These are phyloP conservation scores for Botrytis pseudocinerea DNA, from an alignment of 2,329 filamentous ascomycete genomes.

Conservation along the genomic window DNA sequence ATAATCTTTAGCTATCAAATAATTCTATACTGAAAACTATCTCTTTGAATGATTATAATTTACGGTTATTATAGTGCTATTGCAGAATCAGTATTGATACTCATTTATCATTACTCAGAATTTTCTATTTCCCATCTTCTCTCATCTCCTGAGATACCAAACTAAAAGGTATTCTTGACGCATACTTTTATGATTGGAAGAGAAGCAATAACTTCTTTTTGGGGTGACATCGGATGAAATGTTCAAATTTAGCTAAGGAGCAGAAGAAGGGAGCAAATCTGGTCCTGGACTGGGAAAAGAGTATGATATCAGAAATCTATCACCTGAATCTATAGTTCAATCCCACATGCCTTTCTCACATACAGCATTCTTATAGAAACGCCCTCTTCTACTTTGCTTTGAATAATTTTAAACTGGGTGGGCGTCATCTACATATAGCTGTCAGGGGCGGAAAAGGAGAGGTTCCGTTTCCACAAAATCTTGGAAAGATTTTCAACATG, in stretches of 20 bases:
- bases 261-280: background rate
- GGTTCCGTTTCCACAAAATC: background rate
- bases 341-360: background rate
- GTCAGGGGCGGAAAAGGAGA: background rate
- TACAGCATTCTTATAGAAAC: accelerated
- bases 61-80: no score
- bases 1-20: background rate
- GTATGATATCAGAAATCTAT: background rate
- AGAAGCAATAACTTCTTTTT: background rate
- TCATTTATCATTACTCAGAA: background rate
- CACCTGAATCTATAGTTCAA: background rate
- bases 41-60: background rate
- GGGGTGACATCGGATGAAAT: accelerated
- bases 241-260: background rate
- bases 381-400: background rate
- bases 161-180: background rate
- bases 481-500: background rate
- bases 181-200: background rate
- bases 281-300: background rate
- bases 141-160: background rate
- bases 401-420: background rate
- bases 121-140: background rate
- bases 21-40: background rate
- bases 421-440: background rate
- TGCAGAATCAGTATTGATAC: background rate